Evolutionary conservation across 768 basidiomycete genomes (phyloP), one percentile per base, ranked within the genome.

Genomic region (Calvatia gigantea): DNA sequence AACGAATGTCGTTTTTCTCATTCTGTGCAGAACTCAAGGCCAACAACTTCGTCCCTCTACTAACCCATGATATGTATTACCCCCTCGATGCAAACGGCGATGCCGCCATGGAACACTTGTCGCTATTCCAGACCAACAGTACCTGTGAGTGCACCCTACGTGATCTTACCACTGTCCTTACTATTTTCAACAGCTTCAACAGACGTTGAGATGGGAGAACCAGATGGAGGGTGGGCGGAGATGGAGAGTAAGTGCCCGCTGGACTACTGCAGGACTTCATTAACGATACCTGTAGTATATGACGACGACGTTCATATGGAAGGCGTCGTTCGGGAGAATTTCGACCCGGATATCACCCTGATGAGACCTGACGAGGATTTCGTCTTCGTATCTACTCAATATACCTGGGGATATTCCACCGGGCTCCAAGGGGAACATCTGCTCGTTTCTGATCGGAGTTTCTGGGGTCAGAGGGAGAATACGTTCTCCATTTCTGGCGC

Each of bases 151-250:
- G 6, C 11, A 31, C 3, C 27, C 2, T 31, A 25, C 2, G 2
- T 21, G 4, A 7, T 14, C 23, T 11, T 17, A 15, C 1, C 33
- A 29, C 14, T n/a, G 4, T 7, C 33, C 21, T 23, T 25, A 37
- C 14, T 23, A 6, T 35, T 12, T 21, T 11, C 41, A 42, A 42
- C 41, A 37, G 23, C 33, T 12, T 23, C 23, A 14, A 6, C 15
- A 25, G 48, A 50, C 21, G 35, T 37, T 15, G 32, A 50, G 32
- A 50, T 50, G 48, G 48, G 48, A 25, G 48, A 50, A 6, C 21
- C 33, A 23, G 33, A 35, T 37, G 48, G 38, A 27, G 48, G 48
- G 4, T 37, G 48, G 48, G 48, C 48, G 14, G 48, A 50, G 48
- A 50, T 50, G 48, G 48, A 50, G 0, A 37, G 48, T 50, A n/a